phyloP scores from a whole-genome alignment of 352 stramenopile genomes.

The Phytophthora lateralis region DNA sequence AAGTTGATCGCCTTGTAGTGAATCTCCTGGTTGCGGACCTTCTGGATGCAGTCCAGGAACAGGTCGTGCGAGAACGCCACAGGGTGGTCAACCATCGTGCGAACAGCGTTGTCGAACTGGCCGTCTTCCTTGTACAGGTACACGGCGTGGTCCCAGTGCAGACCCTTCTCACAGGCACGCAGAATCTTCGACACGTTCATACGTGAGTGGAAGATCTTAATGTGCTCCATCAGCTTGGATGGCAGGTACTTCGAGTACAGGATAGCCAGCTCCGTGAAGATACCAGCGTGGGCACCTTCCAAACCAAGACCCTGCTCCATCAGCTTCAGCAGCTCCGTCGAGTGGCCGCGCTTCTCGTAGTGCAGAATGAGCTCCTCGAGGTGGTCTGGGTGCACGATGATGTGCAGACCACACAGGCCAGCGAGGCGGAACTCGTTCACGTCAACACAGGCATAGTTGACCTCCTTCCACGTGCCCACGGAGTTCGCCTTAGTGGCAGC shows the following conservation, averaged over 20 bases:
- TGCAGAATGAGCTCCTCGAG: constrained; percentile 99
- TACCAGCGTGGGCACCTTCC: constrained; percentile 98
- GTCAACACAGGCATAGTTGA: constrained; percentile 98
- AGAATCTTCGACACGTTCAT: constrained; percentile 99
- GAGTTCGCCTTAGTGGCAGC: constrained; percentile 99
- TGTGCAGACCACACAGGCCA: constrained; percentile 97
- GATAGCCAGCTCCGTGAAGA: constrained; percentile 99
- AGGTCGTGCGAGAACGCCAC: constrained; percentile 98
- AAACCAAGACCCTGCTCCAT: constrained; percentile 99
- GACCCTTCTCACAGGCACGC: constrained; percentile 97
- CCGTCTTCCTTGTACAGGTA: constrained; percentile 99
- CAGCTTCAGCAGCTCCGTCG: constrained; percentile 96
- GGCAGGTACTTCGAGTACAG: constrained; percentile 99
- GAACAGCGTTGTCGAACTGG: constrained; percentile 98
- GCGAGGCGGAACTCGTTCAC: constrained; percentile 99
- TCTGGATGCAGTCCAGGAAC: constrained; percentile 99
- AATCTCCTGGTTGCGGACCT: constrained; percentile 99
- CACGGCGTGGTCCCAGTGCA: constrained; percentile 98
- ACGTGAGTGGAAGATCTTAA: constrained; percentile 99
- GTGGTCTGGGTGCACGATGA: constrained; percentile 99
- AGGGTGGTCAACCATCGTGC: constrained; percentile 99
- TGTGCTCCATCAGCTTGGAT: constrained; percentile 99
- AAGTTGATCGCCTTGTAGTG: constrained; percentile 99
- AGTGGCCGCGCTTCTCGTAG: constrained; percentile 98
- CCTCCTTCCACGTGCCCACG: constrained; percentile 99